Base-by-base conservation (phyloP, 176 grass and related monocot genomes). In the Carex cristatella region DNA sequence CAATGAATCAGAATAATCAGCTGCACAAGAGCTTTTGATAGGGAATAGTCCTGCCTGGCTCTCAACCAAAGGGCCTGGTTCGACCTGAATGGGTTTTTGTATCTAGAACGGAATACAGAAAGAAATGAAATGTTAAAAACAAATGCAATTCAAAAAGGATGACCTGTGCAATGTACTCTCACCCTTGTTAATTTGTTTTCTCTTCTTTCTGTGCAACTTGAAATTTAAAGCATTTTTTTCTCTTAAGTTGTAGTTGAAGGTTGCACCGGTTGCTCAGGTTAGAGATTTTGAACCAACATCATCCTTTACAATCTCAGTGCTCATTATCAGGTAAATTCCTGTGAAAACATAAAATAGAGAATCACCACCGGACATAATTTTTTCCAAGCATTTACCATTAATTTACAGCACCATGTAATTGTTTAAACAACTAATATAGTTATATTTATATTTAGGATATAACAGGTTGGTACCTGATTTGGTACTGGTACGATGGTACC, bases 271-370 rank as follows among this genome's bases (percentile, higher is more conserved):
- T 84, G 90, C 79, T 89, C 93, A 94, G 57, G 86, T 91, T 79
- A 95, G 81, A 83, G 91, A 88, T 87, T 92, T 99, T 33, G 90
- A 86, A 63, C 84, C 73, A 83, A 99, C 72, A 91, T 99, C 93
- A 85, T 93, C 96, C 83, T 94, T 95, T 59, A 92, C 84, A 78
- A 99, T 99, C 88, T 99, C 96, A 84, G 90, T 99, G 79, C 85
- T 89, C 32, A 99, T 90, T 69, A 99, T 87, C 84, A 99, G 85
- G 73, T 99, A 91, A 37, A 99, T 88, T 32, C 96, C 93, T 98
- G 90, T n/a, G 79, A 82, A 73, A 28, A 27, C 85, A 79, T n/a
- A 85, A 64, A 88, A 87, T 40, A 27, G 65, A 62, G 37, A 75
- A 55, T 68, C n/a, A 33, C 5, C 23, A 61, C 18, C 33, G 2